Conservation (phyloP, 2,329 filamentous ascomycete genomes). For the Leptographium lundbergii region DNA sequence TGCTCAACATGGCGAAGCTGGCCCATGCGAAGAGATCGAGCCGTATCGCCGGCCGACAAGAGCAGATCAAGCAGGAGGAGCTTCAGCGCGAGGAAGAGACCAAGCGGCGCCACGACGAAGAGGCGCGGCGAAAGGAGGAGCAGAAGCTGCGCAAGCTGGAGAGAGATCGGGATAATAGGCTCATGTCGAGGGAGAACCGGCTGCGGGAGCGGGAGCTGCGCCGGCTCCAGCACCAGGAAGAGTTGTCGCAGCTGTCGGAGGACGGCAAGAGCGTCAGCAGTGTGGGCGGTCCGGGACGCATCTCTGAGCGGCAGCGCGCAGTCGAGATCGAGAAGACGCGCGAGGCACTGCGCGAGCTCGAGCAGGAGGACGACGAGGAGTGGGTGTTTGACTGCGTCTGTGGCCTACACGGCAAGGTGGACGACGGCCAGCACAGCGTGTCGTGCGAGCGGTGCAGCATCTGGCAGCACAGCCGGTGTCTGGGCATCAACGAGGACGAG, state of each 20-base stretch:
- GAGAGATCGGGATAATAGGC: constrained; percentile 63
- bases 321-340: constrained; percentile 70
- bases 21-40: constrained; percentile 92
- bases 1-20: constrained; percentile 71
- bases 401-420: constrained; percentile 80
- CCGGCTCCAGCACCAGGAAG: constrained; percentile 72
- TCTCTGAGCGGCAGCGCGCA: constrained; percentile 71
- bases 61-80: constrained; percentile 49
- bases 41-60: constrained; percentile 68
- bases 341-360: constrained; percentile 61
- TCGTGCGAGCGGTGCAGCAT: constrained; percentile 89
- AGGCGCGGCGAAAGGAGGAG: constrained; percentile 54
- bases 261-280: constrained; percentile 50
- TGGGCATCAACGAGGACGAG: constrained; percentile 64
- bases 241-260: constrained; percentile 66
- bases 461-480: constrained; percentile 94
- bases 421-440: constrained; percentile 88
- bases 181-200: constrained; percentile 75
- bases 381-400: constrained; percentile 96
- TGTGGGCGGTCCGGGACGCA: constrained; percentile 35
- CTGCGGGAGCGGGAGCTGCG: constrained; percentile 76
- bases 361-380: constrained; percentile 51
- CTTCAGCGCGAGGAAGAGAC: constrained; percentile 36
- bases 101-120: constrained; percentile 41
- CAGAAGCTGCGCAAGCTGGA: constrained; percentile 46